Evolutionary conservation across 768 basidiomycete species (phyloP), one percentile per base, ranked within the genome.

Genomic region (Hebeloma cylindrosporum): DNA sequence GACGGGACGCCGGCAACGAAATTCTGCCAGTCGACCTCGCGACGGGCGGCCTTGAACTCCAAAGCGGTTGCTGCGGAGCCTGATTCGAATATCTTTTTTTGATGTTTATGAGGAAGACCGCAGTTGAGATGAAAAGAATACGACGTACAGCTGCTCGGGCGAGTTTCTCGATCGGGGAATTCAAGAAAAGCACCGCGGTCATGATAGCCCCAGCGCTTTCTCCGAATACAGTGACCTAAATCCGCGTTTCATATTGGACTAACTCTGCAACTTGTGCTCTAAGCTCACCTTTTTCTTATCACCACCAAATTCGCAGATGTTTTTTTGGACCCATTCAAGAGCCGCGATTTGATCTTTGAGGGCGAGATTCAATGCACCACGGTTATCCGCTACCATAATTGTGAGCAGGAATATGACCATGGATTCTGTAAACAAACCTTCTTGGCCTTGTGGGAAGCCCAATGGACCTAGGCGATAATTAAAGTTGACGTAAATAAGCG

Each of bases 271-370:
- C 3, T 5, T 9, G 8, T 7, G 17, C 14, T 10, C 40, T 17
- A 18, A n/a, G 29, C 27, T 20, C 13, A 61, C 64, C 54, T 64
- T 64, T 16, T 28, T 37, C 38, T 66, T 68, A 48, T 77, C 78
- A 10, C 82, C 83, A 8, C 85, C 83, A 50, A 85, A 87, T 0
- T 60, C 59, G 11, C 52, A 66, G 32, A 85, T 82, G 51, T 86
- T 77, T 17, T 69, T 60, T 52, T 84, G 78, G 0, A 85, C 73
- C 84, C 77, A 80, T 50, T 68, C 51, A 7, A 78, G 55, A 1
- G 75, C 77, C 22, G 65, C 47, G 11, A 69, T 52, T 51, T 75
- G 69, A 49, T 80, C 78, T 22, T 62, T 66, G 16, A 79, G 60
- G 1, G 67, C 77, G 21, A 78, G 62, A 51, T 77, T 78, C 7